Evolutionary conservation across 2,329 filamentous ascomycete species (phyloP), one percentile per base, ranked within the genome.

Genomic region (Capronia coronata): DNA sequence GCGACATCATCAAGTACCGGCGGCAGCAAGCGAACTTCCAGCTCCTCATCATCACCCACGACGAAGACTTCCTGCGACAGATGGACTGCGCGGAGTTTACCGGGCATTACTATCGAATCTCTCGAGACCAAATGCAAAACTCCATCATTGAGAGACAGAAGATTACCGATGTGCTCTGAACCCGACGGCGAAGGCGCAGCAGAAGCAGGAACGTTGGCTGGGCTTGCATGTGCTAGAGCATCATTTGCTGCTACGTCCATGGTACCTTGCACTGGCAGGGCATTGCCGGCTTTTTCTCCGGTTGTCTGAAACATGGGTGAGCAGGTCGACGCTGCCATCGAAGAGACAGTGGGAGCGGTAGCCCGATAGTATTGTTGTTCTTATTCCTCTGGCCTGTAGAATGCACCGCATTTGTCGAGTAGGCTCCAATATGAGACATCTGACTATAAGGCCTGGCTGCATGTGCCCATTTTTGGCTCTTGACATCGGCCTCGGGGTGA

Each of bases 31-130:
- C 82, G 48, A 98, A 98, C 67, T 96, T 98, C 69, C 94, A 98
- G 73, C 80, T 98, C 48, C 93, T 98, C 64, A 87, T 98, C 63
- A 98, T 98, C 67, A 98, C 93, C 3, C 93, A 98, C 74, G 93
- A 98, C 70, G 94, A 97, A 71, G 88, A 95, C 63, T 98, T 98
- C 63, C 65, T 98, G 64, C 79, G 85, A 47, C 82, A 89, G 63
- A 98, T 98, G 93, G 83, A 89, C 59, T 95, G 89, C 66, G 84
- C 82, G 19, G 91, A 98, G 59, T 97, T 94, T 64, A 87, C 85
- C 57, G 93, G 97, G 68, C 82, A 84, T 57, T 98, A 96, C 66
- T 97, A 86, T 70, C 81, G 89, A 3, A 86, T 98, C 9, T 84
- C 79, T 54, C 77, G 93, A 44, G 86, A 95, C 64, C 81, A 85